Base-by-base conservation (phyloP, 768 basidiomycete genomes). In the Pleurotus salmoneostramineus region DNA sequence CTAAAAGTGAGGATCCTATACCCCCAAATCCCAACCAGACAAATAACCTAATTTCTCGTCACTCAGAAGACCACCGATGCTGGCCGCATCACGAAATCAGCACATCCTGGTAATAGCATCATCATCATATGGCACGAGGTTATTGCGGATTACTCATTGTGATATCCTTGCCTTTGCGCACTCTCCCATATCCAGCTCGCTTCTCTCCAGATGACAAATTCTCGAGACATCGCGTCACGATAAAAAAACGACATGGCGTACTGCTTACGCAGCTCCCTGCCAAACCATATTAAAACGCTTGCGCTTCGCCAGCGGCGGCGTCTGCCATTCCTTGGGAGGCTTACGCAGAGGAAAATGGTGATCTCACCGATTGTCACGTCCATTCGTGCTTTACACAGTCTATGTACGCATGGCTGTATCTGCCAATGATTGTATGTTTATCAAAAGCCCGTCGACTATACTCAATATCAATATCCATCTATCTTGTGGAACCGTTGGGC, bases 181-280 rank as follows among this genome's bases (percentile, higher is more conserved):
- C 45, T 37, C 36, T 6, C 7, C 42, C 21, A 27, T 27, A 27
- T 51, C 15, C 58, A 97, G 96, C 96, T 12, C 94, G 97, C 42
- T 98, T 98, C 75, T 98, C 96, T 11, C 96, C 96, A 8, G 97
- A 99, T 72, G 96, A 98, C 83, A 98, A 98, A 77, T 98, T 96
- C 76, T 96, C 95, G 60, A 83, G 95, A 61, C 96, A 99, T 69
- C 90, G 97, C 60, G 95, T 98, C 60, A 97, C 94, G 4, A 88
- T 98, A 68, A 98, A 98, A 80, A 93, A 93, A 76, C 86, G 96
- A 68, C 90, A 88, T 68, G 85, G 86, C 58, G 84, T 97, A 57
- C 84, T 99, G 61, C 84, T 88, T 61, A 95, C 96, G 14, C 95
- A 98, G 69, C 80, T 91, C 15, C 95, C 96, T 31, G 75, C 82